Evolutionary conservation across 2,329 filamentous ascomycete species (phyloP).

Genomic region (Trichoderma semiorbis): DNA sequence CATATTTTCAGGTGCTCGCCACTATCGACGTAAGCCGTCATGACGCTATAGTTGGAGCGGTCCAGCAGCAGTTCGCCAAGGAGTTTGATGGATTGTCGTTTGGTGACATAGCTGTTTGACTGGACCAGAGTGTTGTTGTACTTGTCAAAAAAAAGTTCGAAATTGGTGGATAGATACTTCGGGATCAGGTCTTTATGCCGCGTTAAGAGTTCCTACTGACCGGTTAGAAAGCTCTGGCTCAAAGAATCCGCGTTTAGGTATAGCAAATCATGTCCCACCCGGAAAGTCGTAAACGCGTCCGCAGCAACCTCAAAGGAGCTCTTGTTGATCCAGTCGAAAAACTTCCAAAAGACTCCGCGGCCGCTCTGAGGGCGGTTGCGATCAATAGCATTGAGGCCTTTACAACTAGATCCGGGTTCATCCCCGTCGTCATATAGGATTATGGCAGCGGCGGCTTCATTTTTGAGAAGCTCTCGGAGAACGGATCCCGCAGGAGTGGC

Average conservation of each 20-base stretch:
- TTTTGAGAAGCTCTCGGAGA: constrained; percentile 81
- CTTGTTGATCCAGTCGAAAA: constrained; percentile 96
- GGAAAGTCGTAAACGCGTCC: constrained; percentile 95
- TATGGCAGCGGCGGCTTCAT: constrained; percentile 83
- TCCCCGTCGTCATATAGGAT: constrained; percentile 89
- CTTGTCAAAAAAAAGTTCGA: constrained; percentile 85
- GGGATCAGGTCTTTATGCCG: constrained; percentile 91
- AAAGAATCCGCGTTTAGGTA: not conserved
- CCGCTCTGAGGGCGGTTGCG: constrained; percentile 72
- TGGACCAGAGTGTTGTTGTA: constrained; percentile 88
- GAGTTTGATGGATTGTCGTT: constrained; percentile 95
- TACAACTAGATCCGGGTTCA: constrained; percentile 65
- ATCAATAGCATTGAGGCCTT: constrained; percentile 74
- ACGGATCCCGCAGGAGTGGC: constrained; percentile 89
- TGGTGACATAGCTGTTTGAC: constrained; percentile 95
- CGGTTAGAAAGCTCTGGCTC: not conserved
- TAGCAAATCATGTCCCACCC: constrained; percentile 52
- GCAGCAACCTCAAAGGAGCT: constrained; percentile 95
- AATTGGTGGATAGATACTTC: constrained; percentile 83
- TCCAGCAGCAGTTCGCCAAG: constrained; percentile 93
- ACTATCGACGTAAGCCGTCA: constrained; percentile 94
- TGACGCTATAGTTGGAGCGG: constrained; percentile 93
- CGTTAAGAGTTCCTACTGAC: constrained; percentile 78
- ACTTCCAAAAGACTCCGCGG: constrained; percentile 88
- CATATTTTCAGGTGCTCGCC: constrained; percentile 96